These are phyloP conservation scores for Chalara sp. DNA, from an alignment of 2,329 filamentous ascomycete genomes.

Conservation along the genomic window DNA sequence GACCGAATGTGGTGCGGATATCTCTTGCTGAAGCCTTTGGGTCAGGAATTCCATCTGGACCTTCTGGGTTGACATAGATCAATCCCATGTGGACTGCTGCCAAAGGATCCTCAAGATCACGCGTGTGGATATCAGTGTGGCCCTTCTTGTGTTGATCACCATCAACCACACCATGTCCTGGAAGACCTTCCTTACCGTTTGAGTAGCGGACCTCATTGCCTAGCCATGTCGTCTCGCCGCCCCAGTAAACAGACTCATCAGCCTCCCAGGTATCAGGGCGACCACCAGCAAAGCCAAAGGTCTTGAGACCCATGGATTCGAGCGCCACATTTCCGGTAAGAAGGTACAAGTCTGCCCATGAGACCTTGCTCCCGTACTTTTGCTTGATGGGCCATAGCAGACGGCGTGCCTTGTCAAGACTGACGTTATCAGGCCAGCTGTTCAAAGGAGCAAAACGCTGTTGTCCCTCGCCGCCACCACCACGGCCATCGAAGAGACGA, in stretches of 20 bases:
- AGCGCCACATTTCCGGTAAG: slow-evolving; percentile 71
- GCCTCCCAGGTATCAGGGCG: slow-evolving; percentile 69
- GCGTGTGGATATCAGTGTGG: slow-evolving; percentile 46
- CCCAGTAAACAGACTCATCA: slow-evolving; percentile 73
- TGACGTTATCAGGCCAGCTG: slow-evolving; percentile 76
- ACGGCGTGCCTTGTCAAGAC: slow-evolving; percentile 73
- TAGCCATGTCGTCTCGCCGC: slow-evolving; percentile 66
- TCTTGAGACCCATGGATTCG: slow-evolving; percentile 69
- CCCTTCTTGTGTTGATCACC: slow-evolving; percentile 34
- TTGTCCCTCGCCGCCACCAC: slow-evolving; percentile 67
- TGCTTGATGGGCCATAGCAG: slow-evolving; percentile 78
- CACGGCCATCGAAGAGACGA: slow-evolving; percentile 67
- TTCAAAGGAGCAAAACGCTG: slow-evolving; percentile 77
- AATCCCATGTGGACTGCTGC: slow-evolving; percentile 67
- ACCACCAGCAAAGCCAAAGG: slow-evolving; percentile 67
- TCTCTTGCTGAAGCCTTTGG: slow-evolving; percentile 62
- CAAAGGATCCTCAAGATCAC: slow-evolving; percentile 61
- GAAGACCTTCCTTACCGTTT: slow-evolving; percentile 11
- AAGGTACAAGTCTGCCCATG: slow-evolving; percentile 68
- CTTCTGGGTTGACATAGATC: slow-evolving; percentile 79
- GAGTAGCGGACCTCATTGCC: slow-evolving; percentile 66
- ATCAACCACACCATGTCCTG: slow-evolving; percentile 35
- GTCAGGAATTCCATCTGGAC: slow-evolving; percentile 66
- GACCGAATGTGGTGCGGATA: slow-evolving; percentile 67
- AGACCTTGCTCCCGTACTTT: slow-evolving; percentile 78